Evolutionary conservation across 495 filamentous ascomycete species (phyloP).

Genomic region (Penicillium bialowiezense): DNA sequence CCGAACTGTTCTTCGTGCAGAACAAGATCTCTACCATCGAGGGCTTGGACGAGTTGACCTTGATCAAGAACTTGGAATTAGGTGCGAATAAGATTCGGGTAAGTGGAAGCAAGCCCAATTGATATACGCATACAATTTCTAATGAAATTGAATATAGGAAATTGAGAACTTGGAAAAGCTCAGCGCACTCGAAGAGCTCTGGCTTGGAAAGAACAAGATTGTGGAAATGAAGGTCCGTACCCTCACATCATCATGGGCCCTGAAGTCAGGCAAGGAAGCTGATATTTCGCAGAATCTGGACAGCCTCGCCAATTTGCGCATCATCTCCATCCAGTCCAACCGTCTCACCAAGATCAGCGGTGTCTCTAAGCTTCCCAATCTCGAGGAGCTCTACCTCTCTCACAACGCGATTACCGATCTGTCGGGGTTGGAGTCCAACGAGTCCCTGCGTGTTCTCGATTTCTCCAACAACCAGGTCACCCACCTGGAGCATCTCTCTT

Average conservation of each 20-base stretch:
- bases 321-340: slow-evolving; percentile 97
- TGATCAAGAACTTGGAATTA: slow-evolving; percentile 80
- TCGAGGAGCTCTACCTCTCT: slow-evolving; percentile 97
- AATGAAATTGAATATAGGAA: slow-evolving; percentile 48
- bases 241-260: neutral
- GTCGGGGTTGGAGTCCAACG: slow-evolving; percentile 68
- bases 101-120: slow-evolving; percentile 1
- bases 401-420: slow-evolving; percentile 87
- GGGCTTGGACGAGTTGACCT: slow-evolving; percentile 68
- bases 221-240: slow-evolving; percentile 65
- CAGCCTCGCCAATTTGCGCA: slow-evolving; percentile 71
- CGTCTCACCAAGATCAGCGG: slow-evolving; percentile 79
- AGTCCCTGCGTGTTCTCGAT: slow-evolving; percentile 74
- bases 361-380: slow-evolving; percentile 65
- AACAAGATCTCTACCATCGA: slow-evolving; percentile 92
- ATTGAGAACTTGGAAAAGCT: slow-evolving; percentile 84
- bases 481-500: slow-evolving; percentile 67
- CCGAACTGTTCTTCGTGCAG: slow-evolving; percentile 88
- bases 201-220: slow-evolving; percentile 98
- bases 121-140: neutral
- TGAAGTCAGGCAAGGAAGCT: neutral
- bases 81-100: slow-evolving; percentile 87
- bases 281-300: slow-evolving; percentile 53
- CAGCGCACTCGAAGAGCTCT: slow-evolving; percentile 75
- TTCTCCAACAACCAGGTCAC: slow-evolving; percentile 86